Evolutionary conservation across 768 basidiomycete genomes (phyloP), one percentile per base, ranked within the genome.

Genomic region (Suillus discolor): DNA sequence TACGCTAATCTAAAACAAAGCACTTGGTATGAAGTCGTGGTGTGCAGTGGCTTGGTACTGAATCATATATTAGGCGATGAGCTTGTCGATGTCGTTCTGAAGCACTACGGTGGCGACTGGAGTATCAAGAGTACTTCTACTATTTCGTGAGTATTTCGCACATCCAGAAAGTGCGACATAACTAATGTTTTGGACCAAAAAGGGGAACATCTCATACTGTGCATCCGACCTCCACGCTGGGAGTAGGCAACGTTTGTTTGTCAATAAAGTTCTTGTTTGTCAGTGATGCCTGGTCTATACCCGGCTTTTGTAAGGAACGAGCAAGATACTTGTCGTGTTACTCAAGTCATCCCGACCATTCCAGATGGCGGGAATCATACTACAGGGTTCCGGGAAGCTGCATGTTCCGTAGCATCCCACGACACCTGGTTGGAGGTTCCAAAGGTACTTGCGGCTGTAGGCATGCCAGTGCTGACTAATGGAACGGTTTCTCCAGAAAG

Each of bases 281-380:
- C 41, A 63, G 62, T 39, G 55, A 54, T 91, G 9, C 89, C 89
- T 2, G 80, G 87, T 4, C 76, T 91, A 12, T 89, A 91, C 69
- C 90, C 90, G 85, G 86, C 18, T 91, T 87, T 53, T 61, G 47
- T 63, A 28, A 34, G 65, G 64, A 59, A 9, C 41, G 12, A 28
- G 28, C 55, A 49, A 45, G 63, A 18, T 31, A 7, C 23, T 31
- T 1, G 57, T 25, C 25, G 28, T 42, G 12, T 60, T 16, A 28
- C 28, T 28, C 4, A 23, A 91, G 90, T 88, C 5, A 93, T 92
- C 57, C 91, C 91, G 1, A 90, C 89, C 0, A 78, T 84, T 47
- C 71, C 77, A 1, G 81, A 88, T 66, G 90, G 89, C 16, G 90
- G 89, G 12, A 91, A 92, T 69, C 91, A 93, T 69, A 91, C 91